Evolutionary conservation across 345 rosid species (phyloP).

Genomic region (Eucalyptus erythrocorys): DNA sequence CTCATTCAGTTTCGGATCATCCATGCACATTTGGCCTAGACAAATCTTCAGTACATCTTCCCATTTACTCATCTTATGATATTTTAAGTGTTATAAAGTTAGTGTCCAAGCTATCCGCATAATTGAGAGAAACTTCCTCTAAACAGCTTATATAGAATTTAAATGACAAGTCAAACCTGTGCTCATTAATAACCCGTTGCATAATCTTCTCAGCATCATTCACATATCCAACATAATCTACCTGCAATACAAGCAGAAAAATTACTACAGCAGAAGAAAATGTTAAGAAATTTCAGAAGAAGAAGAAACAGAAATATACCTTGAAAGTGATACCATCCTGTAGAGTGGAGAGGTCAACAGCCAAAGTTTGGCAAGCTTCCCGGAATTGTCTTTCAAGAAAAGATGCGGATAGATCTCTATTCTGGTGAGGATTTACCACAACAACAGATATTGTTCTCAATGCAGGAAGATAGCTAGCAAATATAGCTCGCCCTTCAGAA

Average conservation of each 20-base stretch:
- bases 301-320: conserved; percentile 19
- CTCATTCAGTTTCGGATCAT: not conserved
- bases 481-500: conserved; percentile 68
- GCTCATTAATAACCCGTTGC: conserved; percentile 66
- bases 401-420: conserved; percentile 52
- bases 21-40: not conserved
- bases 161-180: conserved; percentile 35
- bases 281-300: not conserved
- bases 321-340: conserved; percentile 33
- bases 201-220: conserved; percentile 65
- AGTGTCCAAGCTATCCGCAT: not conserved
- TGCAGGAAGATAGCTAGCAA: conserved; percentile 52
- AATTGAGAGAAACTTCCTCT: not conserved
- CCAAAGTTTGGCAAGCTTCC: conserved; percentile 74
- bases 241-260: conserved; percentile 28
- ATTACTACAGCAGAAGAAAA: not conserved
- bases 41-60: not conserved
- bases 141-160: not conserved
- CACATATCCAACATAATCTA: conserved; percentile 61
- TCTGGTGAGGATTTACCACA: conserved; percentile 62
- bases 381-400: conserved; percentile 75
- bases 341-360: conserved; percentile 30
- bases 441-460: conserved; percentile 39
- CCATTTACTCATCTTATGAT: not conserved
- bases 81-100: not conserved